Evolutionary conservation across 441 rosid species (phyloP), one percentile per base, ranked within the genome.

Genomic region (Gossypium schwendimanii): DNA sequence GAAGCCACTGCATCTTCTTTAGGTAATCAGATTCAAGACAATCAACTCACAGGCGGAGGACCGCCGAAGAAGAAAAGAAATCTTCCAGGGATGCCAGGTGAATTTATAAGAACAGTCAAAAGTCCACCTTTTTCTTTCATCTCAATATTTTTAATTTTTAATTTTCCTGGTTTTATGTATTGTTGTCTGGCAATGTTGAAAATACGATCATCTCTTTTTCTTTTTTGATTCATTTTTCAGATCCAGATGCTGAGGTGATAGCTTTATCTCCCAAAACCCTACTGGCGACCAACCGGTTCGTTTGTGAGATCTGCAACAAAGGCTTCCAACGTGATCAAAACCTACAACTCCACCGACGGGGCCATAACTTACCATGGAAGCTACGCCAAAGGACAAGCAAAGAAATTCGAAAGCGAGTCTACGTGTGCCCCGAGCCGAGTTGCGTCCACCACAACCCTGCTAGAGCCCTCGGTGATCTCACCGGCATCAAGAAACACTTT

Each of bases 11-110:
- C 58, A 1, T 73, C 85, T 62, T 66, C 79, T 24, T 74, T 79
- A 5, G 84, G 66, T 23, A 60, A 73, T 62, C 83, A 74, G 76
- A 65, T 70, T 70, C 79, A 78, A 68, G 59, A 75, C 21, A 66
- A 33, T 62, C 78, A 77, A 17, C 71, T 44, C 57, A 44, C 75
- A 10, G 78, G 57, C 8, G 52, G 47, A 36, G 77, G 74, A 26
- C 71, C 82, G 14, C 73, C 80, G 44, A 89, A 84, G 85, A 89
- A 85, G 85, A 89, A 82, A 80, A 83, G 94, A 52, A 89, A 84
- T 60, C 92, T 87, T 73, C 92, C 92, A 14, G 92, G 94, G 81
- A 89, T 85, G 90, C 92, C 94, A 68, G 91, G 94, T 87, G 63
- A 71, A 41, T 31, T 31, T 73, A 39, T 41, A 6, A 26, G 17